These are phyloP conservation scores for Exophiala mesophila DNA, from an alignment of 2,329 filamentous ascomycete species.

Conservation along the genomic window DNA sequence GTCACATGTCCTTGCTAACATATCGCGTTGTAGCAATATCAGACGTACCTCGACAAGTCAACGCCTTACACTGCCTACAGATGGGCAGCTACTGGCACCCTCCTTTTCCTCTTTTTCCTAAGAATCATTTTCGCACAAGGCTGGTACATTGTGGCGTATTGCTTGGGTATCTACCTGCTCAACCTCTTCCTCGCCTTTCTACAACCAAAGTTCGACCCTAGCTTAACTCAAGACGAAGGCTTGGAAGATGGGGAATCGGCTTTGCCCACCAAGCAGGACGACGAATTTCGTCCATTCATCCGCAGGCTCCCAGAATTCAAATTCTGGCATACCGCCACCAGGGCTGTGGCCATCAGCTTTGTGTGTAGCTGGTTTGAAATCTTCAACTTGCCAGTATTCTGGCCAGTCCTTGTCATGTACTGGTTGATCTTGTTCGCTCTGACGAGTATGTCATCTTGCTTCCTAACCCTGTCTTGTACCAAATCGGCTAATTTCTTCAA, in stretches of 20 bases:
- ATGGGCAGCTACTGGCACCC: conserved; percentile 76
- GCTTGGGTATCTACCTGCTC: conserved; percentile 95
- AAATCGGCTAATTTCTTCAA: not conserved
- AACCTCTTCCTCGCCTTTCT: conserved; percentile 99
- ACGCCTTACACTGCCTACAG: conserved; percentile 85
- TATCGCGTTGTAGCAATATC: conserved; percentile 66
- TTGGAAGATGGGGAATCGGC: conserved; percentile 81
- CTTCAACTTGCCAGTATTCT: conserved; percentile 98
- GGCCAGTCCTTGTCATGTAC: conserved; percentile 96
- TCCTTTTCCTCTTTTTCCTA: conserved; percentile 76
- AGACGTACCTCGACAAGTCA: conserved; percentile 87
- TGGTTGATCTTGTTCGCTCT: conserved; percentile 95
- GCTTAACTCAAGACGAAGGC: conserved; percentile 88
- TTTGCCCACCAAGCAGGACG: conserved; percentile 90
- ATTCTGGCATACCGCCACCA: conserved; percentile 96
- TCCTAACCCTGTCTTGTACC: too few species aligned
- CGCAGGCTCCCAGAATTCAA: conserved; percentile 96
- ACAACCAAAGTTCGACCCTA: conserved; percentile 97
- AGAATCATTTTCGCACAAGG: conserved; percentile 89
- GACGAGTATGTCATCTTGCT: conserved; percentile 86
- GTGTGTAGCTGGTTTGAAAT: conserved; percentile 86
- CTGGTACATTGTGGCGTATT: conserved; percentile 99
- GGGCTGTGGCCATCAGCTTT: conserved; percentile 78
- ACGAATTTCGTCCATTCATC: conserved; percentile 97
- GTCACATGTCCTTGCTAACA: conserved; percentile 5